Evolutionary conservation across 176 grass and related monocot species (phyloP).

Genomic region (Rhynchospora breviuscula): DNA sequence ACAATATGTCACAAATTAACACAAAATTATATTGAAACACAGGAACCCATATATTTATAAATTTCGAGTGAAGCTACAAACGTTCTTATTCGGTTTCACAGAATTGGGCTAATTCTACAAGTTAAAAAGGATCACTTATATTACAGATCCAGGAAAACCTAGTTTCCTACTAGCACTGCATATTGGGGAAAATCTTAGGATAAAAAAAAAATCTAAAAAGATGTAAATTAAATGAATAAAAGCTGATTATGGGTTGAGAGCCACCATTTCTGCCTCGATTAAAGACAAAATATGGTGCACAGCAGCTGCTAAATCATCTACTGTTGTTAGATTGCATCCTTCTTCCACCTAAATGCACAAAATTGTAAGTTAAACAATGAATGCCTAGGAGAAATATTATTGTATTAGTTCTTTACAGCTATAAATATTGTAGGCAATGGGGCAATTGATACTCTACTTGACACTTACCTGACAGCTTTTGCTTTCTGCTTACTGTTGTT

Average conservation of each 20-base stretch:
- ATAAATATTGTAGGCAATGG: neutral
- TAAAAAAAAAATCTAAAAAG: neutral
- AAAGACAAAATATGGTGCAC: slow-evolving; percentile 62
- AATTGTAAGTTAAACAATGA: neutral
- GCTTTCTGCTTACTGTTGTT: neutral
- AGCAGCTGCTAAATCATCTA: slow-evolving; percentile 79
- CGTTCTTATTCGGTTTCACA: slow-evolving; percentile 9
- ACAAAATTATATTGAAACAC: neutral
- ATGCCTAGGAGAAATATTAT: neutral
- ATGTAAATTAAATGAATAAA: slow-evolving; percentile 9
- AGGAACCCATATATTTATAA: slow-evolving; percentile 4
- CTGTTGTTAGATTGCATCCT: slow-evolving; percentile 52
- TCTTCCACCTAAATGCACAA: slow-evolving; percentile 62
- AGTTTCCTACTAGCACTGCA: neutral
- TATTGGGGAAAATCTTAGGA: neutral
- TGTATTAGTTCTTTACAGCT: neutral
- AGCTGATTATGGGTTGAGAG: slow-evolving; percentile 20
- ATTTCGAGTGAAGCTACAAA: slow-evolving; percentile 8
- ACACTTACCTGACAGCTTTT: neutral
- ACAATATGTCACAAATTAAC: too few relatives aligned
- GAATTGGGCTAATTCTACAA: slow-evolving; percentile 12
- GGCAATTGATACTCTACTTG: neutral
- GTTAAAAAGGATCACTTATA: slow-evolving; percentile 17
- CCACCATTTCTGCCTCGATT: slow-evolving; percentile 44
- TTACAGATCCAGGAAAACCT: neutral